These are phyloP conservation scores for Basipetospora chlamydospora DNA, from an alignment of 2,329 filamentous ascomycete genomes.

Conservation along the genomic window DNA sequence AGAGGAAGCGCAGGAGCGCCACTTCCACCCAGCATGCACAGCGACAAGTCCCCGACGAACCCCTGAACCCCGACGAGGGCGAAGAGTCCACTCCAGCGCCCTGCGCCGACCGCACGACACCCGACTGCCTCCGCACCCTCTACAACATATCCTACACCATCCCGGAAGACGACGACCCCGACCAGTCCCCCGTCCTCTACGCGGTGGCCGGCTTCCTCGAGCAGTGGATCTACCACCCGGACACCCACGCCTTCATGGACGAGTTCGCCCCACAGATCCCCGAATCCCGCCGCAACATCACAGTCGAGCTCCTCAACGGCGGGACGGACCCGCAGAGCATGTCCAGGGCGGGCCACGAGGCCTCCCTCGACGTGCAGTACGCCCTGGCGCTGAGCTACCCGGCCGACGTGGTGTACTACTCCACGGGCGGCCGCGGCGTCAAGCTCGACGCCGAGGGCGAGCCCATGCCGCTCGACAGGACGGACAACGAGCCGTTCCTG, in stretches of 20 bases:
- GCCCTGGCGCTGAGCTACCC: constrained; percentile 30
- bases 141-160: constrained; percentile 27
- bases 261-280: constrained; percentile 21
- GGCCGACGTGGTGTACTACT: constrained; percentile 27
- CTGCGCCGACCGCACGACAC: constrained; percentile 20
- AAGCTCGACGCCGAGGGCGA: constrained; percentile 25
- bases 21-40: no score
- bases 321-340: constrained; percentile 27
- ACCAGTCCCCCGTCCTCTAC: constrained; percentile 21
- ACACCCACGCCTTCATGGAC: constrained; percentile 24
- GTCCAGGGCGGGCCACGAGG: constrained; percentile 25
- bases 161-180: constrained; percentile 9
- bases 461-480: constrained; percentile 14
- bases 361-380: constrained; percentile 33
- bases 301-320: constrained; percentile 25
- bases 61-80: neutral
- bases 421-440: constrained; percentile 27
- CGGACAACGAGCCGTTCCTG: constrained; percentile 42
- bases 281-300: constrained; percentile 23
- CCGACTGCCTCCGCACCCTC: constrained; percentile 25
- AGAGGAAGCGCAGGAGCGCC: neutral
- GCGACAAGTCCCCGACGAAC: constrained; percentile 4
- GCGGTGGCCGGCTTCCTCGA: constrained; percentile 36
- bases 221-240: constrained; percentile 28
- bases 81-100: constrained; percentile 7